phyloP scores from a whole-genome alignment of 2,329 filamentous ascomycete species.

The Colletotrichum acutatum region DNA sequence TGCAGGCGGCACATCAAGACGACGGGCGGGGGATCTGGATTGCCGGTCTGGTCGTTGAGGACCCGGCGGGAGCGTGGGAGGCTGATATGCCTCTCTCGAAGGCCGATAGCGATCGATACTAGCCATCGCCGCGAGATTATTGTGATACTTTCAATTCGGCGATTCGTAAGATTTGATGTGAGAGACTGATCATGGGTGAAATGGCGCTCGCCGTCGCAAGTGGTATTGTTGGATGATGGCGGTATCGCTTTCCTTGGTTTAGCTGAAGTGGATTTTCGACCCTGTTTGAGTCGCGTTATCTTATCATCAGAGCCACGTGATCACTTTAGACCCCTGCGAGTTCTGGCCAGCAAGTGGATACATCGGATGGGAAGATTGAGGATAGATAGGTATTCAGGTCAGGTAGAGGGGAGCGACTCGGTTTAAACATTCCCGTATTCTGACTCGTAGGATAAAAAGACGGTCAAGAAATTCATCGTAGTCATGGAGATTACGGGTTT shows the following conservation, averaged over 20 bases:
- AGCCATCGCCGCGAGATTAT: constrained; percentile 56
- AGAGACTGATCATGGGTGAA: constrained; percentile 25
- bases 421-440: background rate
- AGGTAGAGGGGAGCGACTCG: background rate
- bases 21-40: constrained; percentile 62
- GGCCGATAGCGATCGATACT: constrained; percentile 70
- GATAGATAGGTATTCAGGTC: background rate
- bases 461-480: background rate
- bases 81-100: constrained; percentile 67
- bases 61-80: constrained; percentile 56
- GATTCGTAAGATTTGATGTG: background rate
- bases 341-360: background rate
- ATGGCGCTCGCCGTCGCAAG: constrained; percentile 23
- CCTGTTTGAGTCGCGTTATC: constrained; percentile 38
- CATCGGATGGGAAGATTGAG: background rate
- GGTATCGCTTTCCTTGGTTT: background rate
- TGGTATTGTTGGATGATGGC: constrained; percentile 1
- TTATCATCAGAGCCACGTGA: constrained; percentile 37
- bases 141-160: background rate
- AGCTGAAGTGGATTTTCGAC: constrained; percentile 21
- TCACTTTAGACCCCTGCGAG: constrained; percentile 4
- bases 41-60: constrained; percentile 51
- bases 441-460: background rate
- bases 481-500: background rate
- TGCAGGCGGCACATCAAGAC: constrained; percentile 68